Percentiles rank a stretch among this genome's conserved stretches.
Conservation (phyloP, 108 stramenopile species). For the Parmales sp. region DNA sequence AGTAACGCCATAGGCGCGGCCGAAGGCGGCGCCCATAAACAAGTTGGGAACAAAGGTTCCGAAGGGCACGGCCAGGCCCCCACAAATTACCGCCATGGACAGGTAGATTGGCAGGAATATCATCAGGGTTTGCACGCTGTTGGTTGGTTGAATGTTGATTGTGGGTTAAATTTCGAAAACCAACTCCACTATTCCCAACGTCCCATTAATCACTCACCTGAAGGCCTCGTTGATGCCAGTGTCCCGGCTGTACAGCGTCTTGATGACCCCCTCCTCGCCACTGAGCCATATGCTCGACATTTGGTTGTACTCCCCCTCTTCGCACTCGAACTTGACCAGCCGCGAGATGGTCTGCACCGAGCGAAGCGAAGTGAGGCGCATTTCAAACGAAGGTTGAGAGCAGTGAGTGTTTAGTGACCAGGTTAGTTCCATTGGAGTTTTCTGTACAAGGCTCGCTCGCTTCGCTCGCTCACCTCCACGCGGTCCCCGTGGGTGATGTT, state of each 20-base stretch:
- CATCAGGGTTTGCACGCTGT: not conserved
- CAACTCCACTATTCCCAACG: no score
- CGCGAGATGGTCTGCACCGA: not conserved
- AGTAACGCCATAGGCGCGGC: not conserved
- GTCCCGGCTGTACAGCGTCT: not conserved
- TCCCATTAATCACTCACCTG: no score
- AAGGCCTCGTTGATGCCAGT: not conserved
- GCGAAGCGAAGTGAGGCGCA: no score
- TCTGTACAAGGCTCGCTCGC: no score
- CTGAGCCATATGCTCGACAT: conserved; percentile 5
- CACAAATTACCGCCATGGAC: not conserved
- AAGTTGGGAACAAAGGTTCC: conserved; percentile 11
- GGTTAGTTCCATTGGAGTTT: no score
- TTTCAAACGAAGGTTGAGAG: no score
- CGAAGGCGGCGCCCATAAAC: conserved; percentile 5
- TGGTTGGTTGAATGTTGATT: no score
- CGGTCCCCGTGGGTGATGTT: no score
- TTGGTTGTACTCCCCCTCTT: not conserved
- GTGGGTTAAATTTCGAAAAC: no score
- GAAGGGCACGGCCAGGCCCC: not conserved
- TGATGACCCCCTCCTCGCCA: conserved; percentile 9
- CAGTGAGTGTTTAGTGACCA: no score
- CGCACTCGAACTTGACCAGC: not conserved
- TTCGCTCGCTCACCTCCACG: no score
- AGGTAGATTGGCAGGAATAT: not conserved